Evolutionary conservation across 768 basidiomycete genomes (phyloP).

Genomic region (Podaxis sp.): DNA sequence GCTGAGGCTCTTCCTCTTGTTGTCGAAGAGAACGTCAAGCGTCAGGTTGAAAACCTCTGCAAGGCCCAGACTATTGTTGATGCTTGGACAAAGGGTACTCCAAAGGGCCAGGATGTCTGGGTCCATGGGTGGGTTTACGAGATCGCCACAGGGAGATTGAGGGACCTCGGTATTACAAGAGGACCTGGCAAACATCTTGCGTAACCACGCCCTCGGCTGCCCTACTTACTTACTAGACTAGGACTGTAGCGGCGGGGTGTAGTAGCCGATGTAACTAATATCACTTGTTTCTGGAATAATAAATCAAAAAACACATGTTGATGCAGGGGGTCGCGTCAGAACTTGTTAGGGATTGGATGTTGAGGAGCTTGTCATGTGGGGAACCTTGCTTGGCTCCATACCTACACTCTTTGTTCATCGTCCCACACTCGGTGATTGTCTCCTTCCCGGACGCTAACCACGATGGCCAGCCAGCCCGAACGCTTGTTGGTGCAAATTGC

Average conservation of each 20-base stretch:
- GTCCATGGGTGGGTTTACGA: slow-evolving; percentile 80
- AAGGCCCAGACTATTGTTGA: slow-evolving; percentile 42
- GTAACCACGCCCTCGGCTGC: neutral
- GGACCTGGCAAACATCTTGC: slow-evolving; percentile 29
- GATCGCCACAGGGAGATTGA: slow-evolving; percentile 54
- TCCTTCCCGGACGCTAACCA: neutral
- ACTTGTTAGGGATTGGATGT: neutral
- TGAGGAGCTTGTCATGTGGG: neutral
- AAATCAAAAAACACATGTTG: slow-evolving; percentile 2
- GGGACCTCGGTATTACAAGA: slow-evolving; percentile 52
- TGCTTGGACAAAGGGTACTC: slow-evolving; percentile 47
- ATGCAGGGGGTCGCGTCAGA: neutral
- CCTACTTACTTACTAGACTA: neutral
- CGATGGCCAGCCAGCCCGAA: slow-evolving; percentile 20
- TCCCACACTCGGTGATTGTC: neutral
- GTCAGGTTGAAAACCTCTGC: slow-evolving; percentile 52
- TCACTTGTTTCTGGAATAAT: neutral
- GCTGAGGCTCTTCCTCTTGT: slow-evolving; percentile 42
- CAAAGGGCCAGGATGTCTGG: slow-evolving; percentile 44
- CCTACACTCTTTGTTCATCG: neutral
- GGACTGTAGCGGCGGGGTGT: neutral
- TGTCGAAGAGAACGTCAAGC: slow-evolving; percentile 60
- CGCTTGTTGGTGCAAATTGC: slow-evolving; percentile 74
- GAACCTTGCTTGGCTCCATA: neutral
- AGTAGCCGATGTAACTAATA: neutral